Conservation (phyloP, 140 eudicot species). For the Flaveria floridana region DNA sequence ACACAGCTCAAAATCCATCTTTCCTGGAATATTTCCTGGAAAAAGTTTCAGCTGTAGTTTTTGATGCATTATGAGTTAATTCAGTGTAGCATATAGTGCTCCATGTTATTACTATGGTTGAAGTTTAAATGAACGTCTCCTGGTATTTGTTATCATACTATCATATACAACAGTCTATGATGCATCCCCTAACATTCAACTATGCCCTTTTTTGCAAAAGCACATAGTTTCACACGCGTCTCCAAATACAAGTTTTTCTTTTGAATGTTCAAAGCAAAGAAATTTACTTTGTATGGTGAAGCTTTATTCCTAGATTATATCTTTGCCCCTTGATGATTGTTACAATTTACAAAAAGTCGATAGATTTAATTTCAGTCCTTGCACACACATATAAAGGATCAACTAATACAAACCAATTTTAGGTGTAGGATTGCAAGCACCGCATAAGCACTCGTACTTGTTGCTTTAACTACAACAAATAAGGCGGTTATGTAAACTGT, state of each 20-base stretch:
- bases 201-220: background rate
- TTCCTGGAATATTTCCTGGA: background rate
- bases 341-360: background rate
- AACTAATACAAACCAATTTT: background rate
- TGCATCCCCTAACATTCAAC: background rate
- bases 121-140: background rate
- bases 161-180: background rate
- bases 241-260: background rate
- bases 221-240: background rate
- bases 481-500: background rate
- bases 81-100: no score
- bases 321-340: background rate
- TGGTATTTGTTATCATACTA: background rate
- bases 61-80: constrained; percentile 10
- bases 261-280: background rate
- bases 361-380: background rate
- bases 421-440: background rate
- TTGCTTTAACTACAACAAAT: background rate
- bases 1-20: background rate
- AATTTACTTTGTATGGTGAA: background rate
- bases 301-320: background rate
- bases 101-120: background rate
- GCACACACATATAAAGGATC: background rate
- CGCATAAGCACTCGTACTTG: background rate
- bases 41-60: background rate